Evolutionary conservation across 192 early-diverging fungal genomes (phyloP).

Genomic region (Piromyces finnis): DNA sequence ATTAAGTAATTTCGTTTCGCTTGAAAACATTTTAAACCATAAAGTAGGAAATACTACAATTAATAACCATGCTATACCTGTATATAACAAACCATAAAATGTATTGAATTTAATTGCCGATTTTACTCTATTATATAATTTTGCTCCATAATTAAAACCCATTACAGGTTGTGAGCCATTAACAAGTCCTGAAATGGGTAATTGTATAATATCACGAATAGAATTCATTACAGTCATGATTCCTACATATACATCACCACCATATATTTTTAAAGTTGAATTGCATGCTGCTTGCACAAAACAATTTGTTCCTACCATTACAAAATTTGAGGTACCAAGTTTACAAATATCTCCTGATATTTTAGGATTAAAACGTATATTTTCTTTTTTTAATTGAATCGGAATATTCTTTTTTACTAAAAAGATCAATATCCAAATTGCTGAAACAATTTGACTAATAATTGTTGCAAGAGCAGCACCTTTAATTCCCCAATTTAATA

Average conservation of each 20-base stretch:
- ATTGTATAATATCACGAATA: not conserved
- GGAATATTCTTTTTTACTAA: not conserved
- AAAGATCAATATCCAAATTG: not conserved
- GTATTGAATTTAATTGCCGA: not conserved
- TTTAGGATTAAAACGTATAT: not conserved
- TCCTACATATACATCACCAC: not conserved
- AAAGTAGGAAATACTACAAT: not conserved
- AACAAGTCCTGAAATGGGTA: not conserved
- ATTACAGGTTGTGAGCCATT: not conserved
- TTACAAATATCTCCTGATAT: not conserved
- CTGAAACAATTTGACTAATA: not conserved
- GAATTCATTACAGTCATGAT: not conserved
- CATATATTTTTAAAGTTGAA: not conserved
- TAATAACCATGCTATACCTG: not conserved
- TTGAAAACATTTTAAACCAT: not conserved
- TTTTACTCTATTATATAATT: not conserved
- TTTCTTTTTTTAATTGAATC: not conserved
- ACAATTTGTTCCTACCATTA: not conserved
- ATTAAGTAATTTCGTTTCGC: not conserved
- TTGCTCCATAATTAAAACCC: not conserved
- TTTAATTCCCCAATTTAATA: not conserved
- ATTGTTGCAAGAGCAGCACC: not conserved
- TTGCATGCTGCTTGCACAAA: not conserved
- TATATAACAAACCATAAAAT: not conserved
- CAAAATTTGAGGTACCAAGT: not conserved